Base-by-base conservation (phyloP, 2,329 filamentous ascomycete genomes). In the Thyridium curvatum region DNA sequence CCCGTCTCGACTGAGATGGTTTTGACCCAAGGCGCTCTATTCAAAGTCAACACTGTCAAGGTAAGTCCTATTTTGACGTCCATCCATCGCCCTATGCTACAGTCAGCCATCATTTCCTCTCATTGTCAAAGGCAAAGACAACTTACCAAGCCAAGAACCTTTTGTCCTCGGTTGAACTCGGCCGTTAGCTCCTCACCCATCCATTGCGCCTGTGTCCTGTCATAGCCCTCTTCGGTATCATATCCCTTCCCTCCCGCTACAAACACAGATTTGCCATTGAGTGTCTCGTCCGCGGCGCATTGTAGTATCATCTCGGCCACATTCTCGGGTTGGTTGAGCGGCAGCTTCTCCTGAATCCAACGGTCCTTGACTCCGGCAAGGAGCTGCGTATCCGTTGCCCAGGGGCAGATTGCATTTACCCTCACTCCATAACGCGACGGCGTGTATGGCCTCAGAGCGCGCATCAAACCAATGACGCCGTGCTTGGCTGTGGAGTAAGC, bases 401-500 rank as follows among this genome's bases (percentile, higher is more conserved):
- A 72, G 2, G 69, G 68, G 8, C 65, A 68, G n/a, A 72, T 54
- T 4, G 61, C 64, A 45, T 71, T 71, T 14, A 64, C 56, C 12
- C 65, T 51, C 4, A 71, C 56, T 12, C 53, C 50, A 17, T 61
- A 52, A 32, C 55, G 46, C 3, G 49, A 43, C 1, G 66, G 52
- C 2, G 53, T 45, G 41, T 45, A 55, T 1, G 45, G 46, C 29
- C 65, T 57, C 18, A 74, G 51, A 14, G 64, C 60, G 16, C 70
- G 59, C 61, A 72, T 68, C 7, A 72, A 53, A 0, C 71, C 71
- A 18, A 70, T 56, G 1, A 74, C 61, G n/a, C 66, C 69, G 43
- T 74, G 70, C 46, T 74, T 72, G 6, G 62, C 56, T 0, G 68
- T 55, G 4, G 63, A 61, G 45, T 75, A 73, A 17, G 70, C 56